phyloP scores from a whole-genome alignment of 1,284 basidiomycete species.

The Papiliotrema laurentii region DNA sequence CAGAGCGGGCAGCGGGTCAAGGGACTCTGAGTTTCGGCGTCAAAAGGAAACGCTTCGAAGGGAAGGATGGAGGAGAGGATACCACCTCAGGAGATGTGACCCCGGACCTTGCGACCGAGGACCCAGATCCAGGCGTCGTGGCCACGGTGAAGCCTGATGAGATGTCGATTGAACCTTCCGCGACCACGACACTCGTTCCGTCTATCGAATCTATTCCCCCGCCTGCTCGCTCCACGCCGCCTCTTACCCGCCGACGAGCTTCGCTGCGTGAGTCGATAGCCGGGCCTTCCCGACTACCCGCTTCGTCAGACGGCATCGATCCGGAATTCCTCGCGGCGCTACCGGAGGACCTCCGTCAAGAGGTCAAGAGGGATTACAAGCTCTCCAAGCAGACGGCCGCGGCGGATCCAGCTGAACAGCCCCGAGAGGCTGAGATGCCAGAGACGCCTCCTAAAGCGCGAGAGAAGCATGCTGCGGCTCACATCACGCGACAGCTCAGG shows the following conservation, averaged over 20 bases:
- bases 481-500: slow-evolving; percentile 40
- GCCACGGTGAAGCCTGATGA: not conserved
- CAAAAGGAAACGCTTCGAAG: slow-evolving; percentile 5
- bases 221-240: not conserved
- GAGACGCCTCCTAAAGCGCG: slow-evolving; percentile 8
- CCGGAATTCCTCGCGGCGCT: slow-evolving; percentile 39
- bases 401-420: not conserved
- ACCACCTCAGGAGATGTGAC: slow-evolving; percentile 1
- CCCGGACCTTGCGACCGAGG: not conserved
- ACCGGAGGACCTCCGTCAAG: slow-evolving; percentile 28
- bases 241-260: slow-evolving; percentile 6
- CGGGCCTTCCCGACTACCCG: slow-evolving; percentile 17
- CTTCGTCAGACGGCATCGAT: slow-evolving; percentile 32
- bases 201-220: not conserved
- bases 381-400: slow-evolving; percentile 3
- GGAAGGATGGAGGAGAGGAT: slow-evolving; percentile 1
- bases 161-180: not conserved
- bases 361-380: slow-evolving; percentile 29
- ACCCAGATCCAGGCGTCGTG: not conserved
- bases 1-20: slow-evolving; percentile 31
- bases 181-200: not conserved
- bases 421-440: not conserved
- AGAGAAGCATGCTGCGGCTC: slow-evolving; percentile 30
- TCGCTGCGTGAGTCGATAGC: slow-evolving; percentile 7
- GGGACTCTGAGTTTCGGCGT: slow-evolving; percentile 22